phyloP scores from a whole-genome alignment of 306 rosid genomes.

The Hippophae tibetana region DNA sequence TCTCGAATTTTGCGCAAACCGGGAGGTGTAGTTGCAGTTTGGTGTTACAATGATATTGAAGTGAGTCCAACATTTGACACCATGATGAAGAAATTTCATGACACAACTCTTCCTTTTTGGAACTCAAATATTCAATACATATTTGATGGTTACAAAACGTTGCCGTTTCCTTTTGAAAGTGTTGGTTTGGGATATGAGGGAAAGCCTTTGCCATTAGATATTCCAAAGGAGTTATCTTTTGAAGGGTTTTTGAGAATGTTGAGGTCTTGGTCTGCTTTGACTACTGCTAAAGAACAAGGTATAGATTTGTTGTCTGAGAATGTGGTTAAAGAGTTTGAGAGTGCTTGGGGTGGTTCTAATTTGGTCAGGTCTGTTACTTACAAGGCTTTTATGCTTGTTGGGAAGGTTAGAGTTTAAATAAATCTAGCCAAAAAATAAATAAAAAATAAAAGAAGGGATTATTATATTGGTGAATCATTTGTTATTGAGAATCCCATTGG shows the following conservation, averaged over 20 bases:
- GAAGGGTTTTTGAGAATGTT: conserved; percentile 7
- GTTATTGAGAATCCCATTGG: no score
- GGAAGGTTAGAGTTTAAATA: conserved; percentile 6
- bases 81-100: not conserved
- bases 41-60: conserved; percentile 21
- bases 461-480: no score
- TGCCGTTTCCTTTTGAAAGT: conserved; percentile 30
- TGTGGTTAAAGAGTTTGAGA: conserved; percentile 12
- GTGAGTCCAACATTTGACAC: conserved; percentile 15
- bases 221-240: conserved; percentile 12
- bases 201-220: conserved; percentile 19
- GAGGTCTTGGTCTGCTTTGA: conserved; percentile 19
- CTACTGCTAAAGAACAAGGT: conserved; percentile 20
- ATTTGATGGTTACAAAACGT: conserved; percentile 18
- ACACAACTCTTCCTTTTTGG: conserved; percentile 5
- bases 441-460: no score
- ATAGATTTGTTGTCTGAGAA: conserved; percentile 19
- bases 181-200: conserved; percentile 33
- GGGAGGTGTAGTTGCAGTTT: conserved; percentile 26
- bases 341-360: conserved; percentile 21
- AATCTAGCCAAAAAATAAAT: no score
- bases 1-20: conserved; percentile 22
- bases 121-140: conserved; percentile 3
- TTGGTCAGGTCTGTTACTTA: conserved; percentile 5
- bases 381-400: conserved; percentile 27